Evolutionary conservation across 202 grass and related monocot genomes (phyloP).

Genomic region (Miscanthus sacchariflorus): DNA sequence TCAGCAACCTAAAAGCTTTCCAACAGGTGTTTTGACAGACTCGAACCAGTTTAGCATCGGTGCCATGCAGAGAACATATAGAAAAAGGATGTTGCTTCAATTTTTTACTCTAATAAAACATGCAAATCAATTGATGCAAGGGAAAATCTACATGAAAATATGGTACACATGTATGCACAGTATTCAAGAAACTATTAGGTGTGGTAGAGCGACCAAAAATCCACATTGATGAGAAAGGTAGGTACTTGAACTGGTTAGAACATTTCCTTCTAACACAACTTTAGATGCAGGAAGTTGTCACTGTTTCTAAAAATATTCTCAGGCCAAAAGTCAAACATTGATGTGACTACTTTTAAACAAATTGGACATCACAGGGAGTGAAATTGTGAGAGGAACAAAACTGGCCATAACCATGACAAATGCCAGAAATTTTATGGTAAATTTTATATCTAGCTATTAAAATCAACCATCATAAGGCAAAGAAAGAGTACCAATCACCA

Average conservation of each 20-base stretch:
- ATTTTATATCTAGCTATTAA: slow-evolving; percentile 5
- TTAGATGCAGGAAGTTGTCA: neutral
- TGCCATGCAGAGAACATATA: neutral
- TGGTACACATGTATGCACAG: neutral
- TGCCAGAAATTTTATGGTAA: neutral
- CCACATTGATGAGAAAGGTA: neutral
- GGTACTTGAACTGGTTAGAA: neutral
- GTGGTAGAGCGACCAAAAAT: neutral
- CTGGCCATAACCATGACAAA: neutral
- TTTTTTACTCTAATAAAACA: neutral
- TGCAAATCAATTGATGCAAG: neutral
- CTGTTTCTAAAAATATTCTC: neutral
- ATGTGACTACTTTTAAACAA: neutral
- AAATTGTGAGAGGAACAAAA: slow-evolving; percentile 11
- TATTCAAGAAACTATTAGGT: slow-evolving; percentile 2
- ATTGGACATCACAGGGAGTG: neutral
- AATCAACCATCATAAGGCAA: slow-evolving; percentile 11
- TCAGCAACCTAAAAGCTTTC: neutral
- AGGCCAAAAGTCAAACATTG: neutral
- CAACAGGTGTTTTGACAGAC: neutral
- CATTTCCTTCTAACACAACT: neutral
- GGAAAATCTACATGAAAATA: neutral
- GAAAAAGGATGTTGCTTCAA: neutral
- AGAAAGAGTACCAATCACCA: slow-evolving; percentile 80
- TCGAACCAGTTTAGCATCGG: neutral